These are phyloP conservation scores for Aspergillus novofumigatus DNA, from an alignment of 2,329 filamentous ascomycete genomes.

Conservation along the genomic window DNA sequence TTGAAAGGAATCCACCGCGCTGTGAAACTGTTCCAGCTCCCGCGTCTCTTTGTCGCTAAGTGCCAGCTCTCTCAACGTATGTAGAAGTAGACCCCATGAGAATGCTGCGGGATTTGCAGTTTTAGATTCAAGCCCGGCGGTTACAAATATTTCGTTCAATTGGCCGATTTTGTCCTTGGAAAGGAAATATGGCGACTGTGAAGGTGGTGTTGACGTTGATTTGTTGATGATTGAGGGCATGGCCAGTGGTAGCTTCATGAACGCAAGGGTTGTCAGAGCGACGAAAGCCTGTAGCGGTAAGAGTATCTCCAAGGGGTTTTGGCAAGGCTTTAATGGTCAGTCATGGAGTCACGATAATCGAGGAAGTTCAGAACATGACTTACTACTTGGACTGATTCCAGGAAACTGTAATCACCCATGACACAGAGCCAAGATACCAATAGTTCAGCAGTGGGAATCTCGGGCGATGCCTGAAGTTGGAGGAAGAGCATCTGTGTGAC, in stretches of 20 bases:
- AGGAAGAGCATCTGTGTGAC: conserved; percentile 70
- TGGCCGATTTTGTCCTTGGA: conserved; percentile 66
- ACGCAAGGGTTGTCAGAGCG: conserved; percentile 64
- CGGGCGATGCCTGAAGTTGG: conserved; percentile 57
- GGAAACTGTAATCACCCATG: conserved; percentile 64
- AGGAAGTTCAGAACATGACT: conserved; percentile 27
- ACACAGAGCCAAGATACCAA: conserved; percentile 72
- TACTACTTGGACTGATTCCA: conserved; percentile 60
- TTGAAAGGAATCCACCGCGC: conserved; percentile 38
- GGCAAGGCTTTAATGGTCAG: conserved; percentile 31
- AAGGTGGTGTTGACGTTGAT: conserved; percentile 19
- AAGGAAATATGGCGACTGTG: conserved; percentile 59
- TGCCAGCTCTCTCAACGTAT: conserved; percentile 63
- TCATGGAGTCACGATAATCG: conserved; percentile 6
- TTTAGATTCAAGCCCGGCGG: conserved; percentile 52
- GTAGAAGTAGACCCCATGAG: conserved; percentile 74
- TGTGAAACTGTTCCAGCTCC: conserved; percentile 41
- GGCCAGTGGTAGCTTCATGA: conserved; percentile 65
- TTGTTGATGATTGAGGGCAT: conserved; percentile 49
- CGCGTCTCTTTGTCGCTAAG: conserved; percentile 56
- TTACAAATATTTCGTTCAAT: conserved; percentile 67
- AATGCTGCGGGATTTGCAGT: conserved; percentile 71
- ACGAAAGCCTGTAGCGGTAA: conserved; percentile 65
- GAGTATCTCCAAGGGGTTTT: conserved; percentile 35
- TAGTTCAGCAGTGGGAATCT: conserved; percentile 55